These are phyloP conservation scores for Salix exigua DNA, from an alignment of 345 rosid genomes.

Conservation along the genomic window DNA sequence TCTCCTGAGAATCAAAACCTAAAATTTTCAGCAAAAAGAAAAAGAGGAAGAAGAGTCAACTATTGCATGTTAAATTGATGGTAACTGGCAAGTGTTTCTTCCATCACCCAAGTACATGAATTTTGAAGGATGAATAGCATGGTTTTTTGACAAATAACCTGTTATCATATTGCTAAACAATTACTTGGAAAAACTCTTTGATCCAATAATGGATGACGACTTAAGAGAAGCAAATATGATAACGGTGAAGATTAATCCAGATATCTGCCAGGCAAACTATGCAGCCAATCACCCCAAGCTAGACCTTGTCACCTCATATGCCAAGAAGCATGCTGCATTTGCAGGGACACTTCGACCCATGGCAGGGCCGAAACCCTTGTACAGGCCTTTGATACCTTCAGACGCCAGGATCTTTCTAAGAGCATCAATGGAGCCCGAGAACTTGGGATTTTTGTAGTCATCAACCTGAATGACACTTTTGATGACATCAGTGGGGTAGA, in stretches of 20 bases:
- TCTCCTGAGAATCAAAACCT: background rate
- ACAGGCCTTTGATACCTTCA: constrained; percentile 88
- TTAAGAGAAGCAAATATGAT: constrained; percentile 10
- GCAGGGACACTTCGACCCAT: constrained; percentile 97
- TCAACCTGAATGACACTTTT: constrained; percentile 96
- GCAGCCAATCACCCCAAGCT: constrained; percentile 56
- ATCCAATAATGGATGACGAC: constrained; percentile 12
- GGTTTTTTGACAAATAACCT: background rate
- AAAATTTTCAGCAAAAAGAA: background rate
- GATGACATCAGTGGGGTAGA: constrained; percentile 91
- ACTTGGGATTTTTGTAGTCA: constrained; percentile 79
- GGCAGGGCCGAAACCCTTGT: constrained; percentile 94
- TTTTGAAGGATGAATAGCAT: constrained; percentile 3
- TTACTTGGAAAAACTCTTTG: background rate
- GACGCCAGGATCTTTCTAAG: constrained; percentile 64
- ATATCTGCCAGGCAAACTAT: background rate
- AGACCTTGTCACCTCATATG: constrained; percentile 76
- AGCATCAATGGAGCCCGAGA: constrained; percentile 65
- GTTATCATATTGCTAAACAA: constrained; percentile 15
- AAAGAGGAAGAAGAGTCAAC: background rate
- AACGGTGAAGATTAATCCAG: constrained; percentile 1
- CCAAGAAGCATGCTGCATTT: constrained; percentile 97
- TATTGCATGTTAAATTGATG: background rate
- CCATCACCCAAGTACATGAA: background rate
- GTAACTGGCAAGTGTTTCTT: constrained; percentile 17